Percentiles rank a stretch among this genome's conserved stretches.
Evolutionary conservation across 2,329 filamentous ascomycete species (phyloP).

Genomic region (Fusarium paranaense): DNA sequence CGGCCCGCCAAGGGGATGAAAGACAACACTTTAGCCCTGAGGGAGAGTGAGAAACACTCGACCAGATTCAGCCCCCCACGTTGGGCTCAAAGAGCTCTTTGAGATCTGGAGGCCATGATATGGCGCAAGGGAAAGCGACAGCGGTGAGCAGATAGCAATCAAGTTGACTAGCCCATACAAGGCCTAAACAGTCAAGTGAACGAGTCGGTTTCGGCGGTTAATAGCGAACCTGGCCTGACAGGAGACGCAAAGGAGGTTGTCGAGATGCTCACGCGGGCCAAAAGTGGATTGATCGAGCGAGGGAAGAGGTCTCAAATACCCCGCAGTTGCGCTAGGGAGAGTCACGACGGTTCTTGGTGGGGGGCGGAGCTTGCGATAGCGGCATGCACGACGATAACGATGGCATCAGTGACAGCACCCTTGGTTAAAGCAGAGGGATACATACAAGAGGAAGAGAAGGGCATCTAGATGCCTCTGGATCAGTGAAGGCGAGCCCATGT

Average conservation of each 20-base stretch:
- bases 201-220: conserved; percentile 20
- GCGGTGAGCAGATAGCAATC: conserved; percentile 23
- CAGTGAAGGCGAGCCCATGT: no score
- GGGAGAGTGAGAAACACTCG: not conserved
- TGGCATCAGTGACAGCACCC: not conserved
- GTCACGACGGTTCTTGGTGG: conserved; percentile 38
- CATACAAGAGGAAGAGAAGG: not conserved
- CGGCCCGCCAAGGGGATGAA: not conserved
- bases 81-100: not conserved
- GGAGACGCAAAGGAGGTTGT: conserved; percentile 27
- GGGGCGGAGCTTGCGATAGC: conserved; percentile 36
- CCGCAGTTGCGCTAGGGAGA: conserved; percentile 38
- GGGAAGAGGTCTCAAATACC: conserved; percentile 32
- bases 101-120: not conserved
- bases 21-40: not conserved
- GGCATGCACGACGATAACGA: conserved; percentile 37
- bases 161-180: not conserved
- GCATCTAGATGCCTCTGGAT: not conserved
- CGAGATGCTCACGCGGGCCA: conserved; percentile 32
- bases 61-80: not conserved
- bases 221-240: conserved; percentile 21
- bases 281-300: conserved; percentile 23
- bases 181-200: not conserved
- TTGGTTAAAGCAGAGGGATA: not conserved
- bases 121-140: not conserved